phyloP scores from a whole-genome alignment of 805 yeast species.

The Starmerella ratchasimensis region DNA sequence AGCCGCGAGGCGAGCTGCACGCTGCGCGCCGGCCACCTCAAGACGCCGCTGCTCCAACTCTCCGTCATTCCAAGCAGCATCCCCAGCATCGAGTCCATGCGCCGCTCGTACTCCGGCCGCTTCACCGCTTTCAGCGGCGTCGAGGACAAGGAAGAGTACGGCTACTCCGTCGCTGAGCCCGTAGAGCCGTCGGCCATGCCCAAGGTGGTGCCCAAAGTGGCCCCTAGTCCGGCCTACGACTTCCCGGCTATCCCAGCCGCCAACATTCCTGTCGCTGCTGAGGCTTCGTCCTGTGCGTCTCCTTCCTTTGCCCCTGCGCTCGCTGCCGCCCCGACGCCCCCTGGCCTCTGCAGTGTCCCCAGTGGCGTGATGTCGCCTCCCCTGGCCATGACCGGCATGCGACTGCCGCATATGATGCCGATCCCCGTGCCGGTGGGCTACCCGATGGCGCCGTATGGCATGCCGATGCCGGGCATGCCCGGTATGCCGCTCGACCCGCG shows the following conservation, averaged over 20 bases:
- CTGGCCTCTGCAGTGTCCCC: neutral
- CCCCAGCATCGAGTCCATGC: conserved; percentile 9
- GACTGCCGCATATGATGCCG: no score
- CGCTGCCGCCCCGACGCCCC: neutral
- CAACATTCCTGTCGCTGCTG: no score
- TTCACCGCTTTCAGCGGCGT: conserved; percentile 9
- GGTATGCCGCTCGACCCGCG: no score
- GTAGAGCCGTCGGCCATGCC: conserved; percentile 1
- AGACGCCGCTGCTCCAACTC: conserved; percentile 2
- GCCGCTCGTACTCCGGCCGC: conserved; percentile 10
- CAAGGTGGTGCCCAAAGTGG: no score
- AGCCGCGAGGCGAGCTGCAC: neutral
- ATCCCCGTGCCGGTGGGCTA: no score
- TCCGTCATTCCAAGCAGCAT: conserved; percentile 8
- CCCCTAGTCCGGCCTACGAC: no score
- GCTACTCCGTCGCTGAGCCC: conserved; percentile 12
- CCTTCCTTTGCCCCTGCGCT: no score
- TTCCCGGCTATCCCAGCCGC: no score
- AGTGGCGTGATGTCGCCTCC: neutral
- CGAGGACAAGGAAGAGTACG: conserved; percentile 5
- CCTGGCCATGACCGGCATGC: no score
- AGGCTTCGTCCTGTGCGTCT: no score
- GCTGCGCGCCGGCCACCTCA: neutral
- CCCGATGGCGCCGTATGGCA: no score
- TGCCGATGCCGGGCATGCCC: no score